Conservation (phyloP, 1,284 basidiomycete species). For the Rhodotorula sp. region DNA sequence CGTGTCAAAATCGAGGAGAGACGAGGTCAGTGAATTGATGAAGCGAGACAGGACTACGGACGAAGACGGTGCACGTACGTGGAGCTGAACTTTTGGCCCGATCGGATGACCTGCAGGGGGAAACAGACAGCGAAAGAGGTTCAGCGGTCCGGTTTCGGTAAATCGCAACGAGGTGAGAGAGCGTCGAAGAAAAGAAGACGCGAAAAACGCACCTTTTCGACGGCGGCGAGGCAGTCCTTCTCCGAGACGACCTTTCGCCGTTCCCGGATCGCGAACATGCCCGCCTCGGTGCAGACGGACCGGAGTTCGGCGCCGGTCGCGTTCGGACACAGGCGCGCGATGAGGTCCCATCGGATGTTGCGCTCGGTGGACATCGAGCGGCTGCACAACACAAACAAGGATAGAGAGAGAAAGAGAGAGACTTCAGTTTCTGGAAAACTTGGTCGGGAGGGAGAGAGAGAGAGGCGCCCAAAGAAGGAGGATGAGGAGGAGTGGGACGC, state of each 20-base stretch:
- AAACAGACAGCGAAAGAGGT: not conserved
- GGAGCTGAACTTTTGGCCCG: constrained; percentile 12
- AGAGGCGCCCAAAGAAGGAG: no score
- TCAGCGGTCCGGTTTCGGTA: not conserved
- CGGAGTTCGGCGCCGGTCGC: constrained; percentile 96
- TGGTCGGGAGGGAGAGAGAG: not conserved
- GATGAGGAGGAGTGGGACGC: constrained; percentile 37
- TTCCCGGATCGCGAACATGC: constrained; percentile 98
- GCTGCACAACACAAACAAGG: not conserved
- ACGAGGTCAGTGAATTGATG: not conserved
- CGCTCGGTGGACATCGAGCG: constrained; percentile 93
- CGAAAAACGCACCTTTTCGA: constrained; percentile 74
- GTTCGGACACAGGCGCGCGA: constrained; percentile 94
- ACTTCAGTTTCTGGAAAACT: no score
- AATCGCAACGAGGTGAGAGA: not conserved
- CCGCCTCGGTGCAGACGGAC: constrained; percentile 95
- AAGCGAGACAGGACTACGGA: not conserved
- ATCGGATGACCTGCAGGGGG: constrained; percentile 9
- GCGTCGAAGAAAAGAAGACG: not conserved
- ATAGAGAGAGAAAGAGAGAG: not conserved
- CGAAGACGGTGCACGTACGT: not conserved
- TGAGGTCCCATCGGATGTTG: constrained; percentile 95
- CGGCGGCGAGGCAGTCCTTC: constrained; percentile 89
- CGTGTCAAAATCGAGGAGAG: not conserved
- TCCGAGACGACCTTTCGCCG: constrained; percentile 96